A percentile compares a stretch with the other conserved stretches of the same genome.
phyloP scores from a whole-genome alignment of 495 filamentous ascomycete genomes.

The Staphylotrichum tortipilum region DNA sequence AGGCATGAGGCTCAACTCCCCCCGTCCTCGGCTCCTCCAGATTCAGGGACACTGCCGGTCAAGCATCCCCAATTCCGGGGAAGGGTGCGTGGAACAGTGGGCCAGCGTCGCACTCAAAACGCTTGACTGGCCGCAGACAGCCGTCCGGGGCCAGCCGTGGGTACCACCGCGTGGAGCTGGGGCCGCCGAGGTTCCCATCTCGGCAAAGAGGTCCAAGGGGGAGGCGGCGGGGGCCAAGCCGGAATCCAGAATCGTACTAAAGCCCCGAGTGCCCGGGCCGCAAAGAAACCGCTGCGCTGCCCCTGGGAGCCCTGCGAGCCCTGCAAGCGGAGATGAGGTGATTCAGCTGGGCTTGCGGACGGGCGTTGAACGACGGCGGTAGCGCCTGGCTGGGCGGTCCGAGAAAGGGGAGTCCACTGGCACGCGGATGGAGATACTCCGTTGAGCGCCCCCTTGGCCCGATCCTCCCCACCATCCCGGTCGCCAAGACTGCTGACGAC shows the following conservation, averaged over 20 bases:
- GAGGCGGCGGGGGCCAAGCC: constrained; percentile 11
- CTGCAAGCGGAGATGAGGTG: not conserved
- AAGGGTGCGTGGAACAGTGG: not conserved
- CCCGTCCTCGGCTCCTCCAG: not conserved
- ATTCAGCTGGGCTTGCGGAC: not conserved
- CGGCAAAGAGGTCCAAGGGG: constrained; percentile 6
- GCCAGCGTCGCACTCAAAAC: constrained; percentile 5
- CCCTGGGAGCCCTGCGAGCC: no score
- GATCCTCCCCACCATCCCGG: no score
- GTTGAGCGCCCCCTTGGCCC: no score
- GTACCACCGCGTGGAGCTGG: constrained; percentile 4
- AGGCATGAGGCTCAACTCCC: constrained; percentile 7
- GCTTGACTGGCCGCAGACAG: not conserved
- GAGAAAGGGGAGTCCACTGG: not conserved
- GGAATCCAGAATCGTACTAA: constrained; percentile 17
- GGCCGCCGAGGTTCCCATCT: constrained; percentile 10
- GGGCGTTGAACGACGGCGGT: not conserved
- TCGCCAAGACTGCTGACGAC: no score
- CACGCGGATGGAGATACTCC: not conserved
- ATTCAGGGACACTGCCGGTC: not conserved
- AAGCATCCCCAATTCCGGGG: constrained; percentile 6
- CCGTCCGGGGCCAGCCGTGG: not conserved
- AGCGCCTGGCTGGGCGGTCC: not conserved
- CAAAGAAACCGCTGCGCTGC: no score
- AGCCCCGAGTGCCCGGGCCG: constrained; percentile 10